These are phyloP conservation scores for Mycosphaerella sp. DNA, from an alignment of 2,329 filamentous ascomycete species.

Conservation along the genomic window DNA sequence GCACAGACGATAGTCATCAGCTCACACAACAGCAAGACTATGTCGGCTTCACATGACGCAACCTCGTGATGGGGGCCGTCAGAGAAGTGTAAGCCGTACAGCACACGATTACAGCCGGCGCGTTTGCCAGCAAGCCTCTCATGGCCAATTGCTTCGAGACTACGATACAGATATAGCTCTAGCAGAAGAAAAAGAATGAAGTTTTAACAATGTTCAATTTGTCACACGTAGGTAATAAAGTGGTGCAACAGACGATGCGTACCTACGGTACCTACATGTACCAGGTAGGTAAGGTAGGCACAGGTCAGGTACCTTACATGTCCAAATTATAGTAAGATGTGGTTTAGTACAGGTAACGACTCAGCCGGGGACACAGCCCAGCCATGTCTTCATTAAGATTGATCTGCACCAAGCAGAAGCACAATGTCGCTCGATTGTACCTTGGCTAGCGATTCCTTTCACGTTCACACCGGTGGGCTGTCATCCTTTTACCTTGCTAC, in stretches of 20 bases:
- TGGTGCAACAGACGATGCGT: no score
- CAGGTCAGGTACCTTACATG: no score
- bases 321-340: no score
- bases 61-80: background rate
- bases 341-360: background rate
- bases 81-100: background rate
- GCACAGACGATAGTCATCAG: slow-evolving; percentile 38
- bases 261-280: no score
- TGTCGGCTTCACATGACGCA: slow-evolving; percentile 36
- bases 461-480: background rate
- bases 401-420: background rate
- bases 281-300: no score
- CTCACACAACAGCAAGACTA: slow-evolving; percentile 50
- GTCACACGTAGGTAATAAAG: no score
- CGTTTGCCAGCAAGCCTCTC: background rate
- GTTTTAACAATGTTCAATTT: background rate
- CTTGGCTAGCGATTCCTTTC: background rate
- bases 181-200: background rate
- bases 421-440: background rate
- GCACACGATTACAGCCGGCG: background rate
- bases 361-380: background rate
- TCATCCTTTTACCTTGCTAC: background rate
- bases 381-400: background rate
- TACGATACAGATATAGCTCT: slow-evolving; percentile 1
- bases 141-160: background rate